phyloP scores from a whole-genome alignment of 306 rosid species.

The Inga oerstediana region DNA sequence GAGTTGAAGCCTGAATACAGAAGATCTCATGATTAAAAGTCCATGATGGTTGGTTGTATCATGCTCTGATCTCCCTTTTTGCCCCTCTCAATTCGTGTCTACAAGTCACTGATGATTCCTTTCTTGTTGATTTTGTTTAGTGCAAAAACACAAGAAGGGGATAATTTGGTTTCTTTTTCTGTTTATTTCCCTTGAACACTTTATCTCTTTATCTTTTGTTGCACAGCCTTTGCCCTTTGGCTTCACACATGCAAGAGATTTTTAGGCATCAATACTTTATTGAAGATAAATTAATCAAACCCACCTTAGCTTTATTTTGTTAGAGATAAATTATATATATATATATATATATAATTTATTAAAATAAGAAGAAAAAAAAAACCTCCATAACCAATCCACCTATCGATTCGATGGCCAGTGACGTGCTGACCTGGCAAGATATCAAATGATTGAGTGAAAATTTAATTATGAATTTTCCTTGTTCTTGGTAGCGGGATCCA shows the following conservation, averaged over 20 bases:
- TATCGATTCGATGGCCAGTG: neutral
- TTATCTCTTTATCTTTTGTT: neutral
- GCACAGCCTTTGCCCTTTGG: neutral
- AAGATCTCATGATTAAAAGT: conserved; percentile 52
- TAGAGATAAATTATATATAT: neutral
- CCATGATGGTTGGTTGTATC: conserved; percentile 29
- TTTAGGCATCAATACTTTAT: neutral
- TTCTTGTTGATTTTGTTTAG: neutral
- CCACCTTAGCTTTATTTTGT: neutral
- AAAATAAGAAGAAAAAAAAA: neutral
- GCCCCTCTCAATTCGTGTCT: neutral
- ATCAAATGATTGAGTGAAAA: neutral
- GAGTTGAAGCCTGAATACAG: conserved; percentile 94
- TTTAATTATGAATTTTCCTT: neutral
- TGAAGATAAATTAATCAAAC: neutral
- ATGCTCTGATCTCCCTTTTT: conserved; percentile 16
- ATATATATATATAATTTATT: no score
- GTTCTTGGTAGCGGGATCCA: neutral
- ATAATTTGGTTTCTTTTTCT: neutral
- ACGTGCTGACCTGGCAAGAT: neutral
- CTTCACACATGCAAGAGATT: neutral
- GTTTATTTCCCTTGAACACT: neutral
- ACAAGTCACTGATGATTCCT: conserved; percentile 5
- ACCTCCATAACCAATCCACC: neutral
- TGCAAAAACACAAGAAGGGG: conserved; percentile 22